Evolutionary conservation across 192 early-diverging fungal species (phyloP), one percentile per base, ranked within the genome.

Genomic region (Chytriomyces confervae): DNA sequence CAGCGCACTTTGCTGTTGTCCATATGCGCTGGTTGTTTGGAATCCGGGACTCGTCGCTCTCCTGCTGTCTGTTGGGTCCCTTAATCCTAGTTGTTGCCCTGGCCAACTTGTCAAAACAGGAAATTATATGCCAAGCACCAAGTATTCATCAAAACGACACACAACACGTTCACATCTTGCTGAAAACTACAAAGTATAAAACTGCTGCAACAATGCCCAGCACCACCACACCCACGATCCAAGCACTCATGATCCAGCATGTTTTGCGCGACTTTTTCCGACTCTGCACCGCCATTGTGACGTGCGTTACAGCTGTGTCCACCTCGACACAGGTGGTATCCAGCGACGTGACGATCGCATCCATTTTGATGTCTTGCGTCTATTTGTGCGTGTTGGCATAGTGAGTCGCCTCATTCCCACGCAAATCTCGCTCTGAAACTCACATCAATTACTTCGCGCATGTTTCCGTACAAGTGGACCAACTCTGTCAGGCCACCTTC

Each of bases 401-500:
- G 18, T 61, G n/a, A 72, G 70, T 61, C 45, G 16, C 18, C 27
- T 50, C 18, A 61, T 24, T 23, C 36, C 13, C 9, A 69, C 6
- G 0, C 6, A 69, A 24, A 69, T 36, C 36, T 3, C 36, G 36
- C 36, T 36, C 36, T 4, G 0, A 47, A 47, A 11, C 29, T 72
- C 48, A 62, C 72, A 27, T 63, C 72, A 20, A 74, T 49, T 13
- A 74, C 27, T 16, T 62, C 11, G 5, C 72, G 18, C 72, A 74
- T 74, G 3, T 74, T 61, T 74, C 46, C 53, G 45, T 50, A 74
- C 44, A 74, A 48, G 27, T 63, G 44, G 11, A 74, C 72, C 43
- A 74, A 61, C 45, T 74, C 72, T 7, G 50, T 63, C 61, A 74
- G 44, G 61, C 72, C 72, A 5, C 20, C 13, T 48, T 74, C 72